phyloP scores from a whole-genome alignment of 805 yeast species.

The Teunomyces stri region DNA sequence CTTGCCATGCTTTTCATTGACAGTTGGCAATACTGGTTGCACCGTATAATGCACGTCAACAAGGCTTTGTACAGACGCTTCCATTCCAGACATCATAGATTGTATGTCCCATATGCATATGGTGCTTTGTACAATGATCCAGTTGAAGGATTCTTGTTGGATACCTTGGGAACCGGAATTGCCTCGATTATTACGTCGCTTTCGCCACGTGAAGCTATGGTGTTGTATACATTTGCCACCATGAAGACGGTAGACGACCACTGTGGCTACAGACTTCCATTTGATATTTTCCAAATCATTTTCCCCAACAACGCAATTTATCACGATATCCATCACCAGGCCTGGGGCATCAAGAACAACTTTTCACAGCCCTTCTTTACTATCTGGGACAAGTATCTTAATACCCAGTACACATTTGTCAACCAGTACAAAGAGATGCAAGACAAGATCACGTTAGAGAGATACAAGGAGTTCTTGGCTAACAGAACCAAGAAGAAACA shows the following conservation, averaged over 20 bases:
- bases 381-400: constrained; percentile 78
- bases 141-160: constrained; percentile 88
- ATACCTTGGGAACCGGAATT: constrained; percentile 88
- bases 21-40: constrained; percentile 93
- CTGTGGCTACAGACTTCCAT: constrained; percentile 95
- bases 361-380: constrained; percentile 95
- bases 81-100: constrained; percentile 92
- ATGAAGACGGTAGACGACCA: constrained; percentile 97
- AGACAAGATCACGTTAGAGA: constrained; percentile 62
- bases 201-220: constrained; percentile 71
- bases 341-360: constrained; percentile 90
- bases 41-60: constrained; percentile 84
- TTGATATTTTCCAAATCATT: constrained; percentile 81
- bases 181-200: constrained; percentile 64
- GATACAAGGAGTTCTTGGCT: constrained; percentile 56
- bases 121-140: constrained; percentile 97
- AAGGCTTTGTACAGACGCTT: constrained; percentile 70
- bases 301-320: constrained; percentile 96
- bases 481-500: constrained; percentile 25
- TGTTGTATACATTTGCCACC: constrained; percentile 83
- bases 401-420: constrained; percentile 66
- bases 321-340: constrained; percentile 97
- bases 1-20: constrained; percentile 77
- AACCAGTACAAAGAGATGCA: constrained; percentile 65
- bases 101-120: constrained; percentile 94